These are phyloP conservation scores for Xerocomellus amylosporus DNA, from an alignment of 768 basidiomycete species.

Conservation along the genomic window DNA sequence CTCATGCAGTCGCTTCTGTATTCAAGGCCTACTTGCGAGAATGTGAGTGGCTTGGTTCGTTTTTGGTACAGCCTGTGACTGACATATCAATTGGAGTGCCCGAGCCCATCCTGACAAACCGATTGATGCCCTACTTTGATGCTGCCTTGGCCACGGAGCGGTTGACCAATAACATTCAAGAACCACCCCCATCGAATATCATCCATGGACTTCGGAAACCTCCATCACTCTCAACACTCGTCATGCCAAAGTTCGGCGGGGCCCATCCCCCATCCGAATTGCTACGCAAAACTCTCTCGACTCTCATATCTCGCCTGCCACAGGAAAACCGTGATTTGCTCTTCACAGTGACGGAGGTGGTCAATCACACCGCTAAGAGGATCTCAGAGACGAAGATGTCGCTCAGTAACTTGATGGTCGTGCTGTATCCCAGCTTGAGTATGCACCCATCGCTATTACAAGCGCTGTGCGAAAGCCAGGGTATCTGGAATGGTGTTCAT, in stretches of 20 bases:
- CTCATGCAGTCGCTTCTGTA: constrained; percentile 88
- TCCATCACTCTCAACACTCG: constrained; percentile 76
- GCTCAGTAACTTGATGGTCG: constrained; percentile 79
- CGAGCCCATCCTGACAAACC: constrained; percentile 75
- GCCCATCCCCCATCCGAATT: constrained; percentile 59
- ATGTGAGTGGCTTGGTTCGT: constrained; percentile 51
- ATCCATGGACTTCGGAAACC: constrained; percentile 60
- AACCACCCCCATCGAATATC: constrained; percentile 33
- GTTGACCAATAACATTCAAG: constrained; percentile 29
- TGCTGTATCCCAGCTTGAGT: constrained; percentile 83
- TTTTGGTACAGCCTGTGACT: not conserved
- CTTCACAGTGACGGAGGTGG: constrained; percentile 75
- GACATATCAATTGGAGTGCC: constrained; percentile 58
- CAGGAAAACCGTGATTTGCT: constrained; percentile 82
- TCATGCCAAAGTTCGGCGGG: constrained; percentile 64
- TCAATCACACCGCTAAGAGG: constrained; percentile 67
- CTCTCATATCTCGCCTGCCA: constrained; percentile 68
- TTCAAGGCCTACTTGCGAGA: constrained; percentile 94
- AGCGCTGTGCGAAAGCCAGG: constrained; percentile 67
- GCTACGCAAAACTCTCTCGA: constrained; percentile 55
- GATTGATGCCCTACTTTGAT: constrained; percentile 74
- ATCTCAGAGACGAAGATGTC: constrained; percentile 88
- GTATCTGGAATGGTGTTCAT: constrained; percentile 52
- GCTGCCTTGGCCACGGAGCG: constrained; percentile 62
- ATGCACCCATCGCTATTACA: constrained; percentile 74